phyloP scores from a whole-genome alignment of 2,329 filamentous ascomycete genomes.

The Cercospora beticola region DNA sequence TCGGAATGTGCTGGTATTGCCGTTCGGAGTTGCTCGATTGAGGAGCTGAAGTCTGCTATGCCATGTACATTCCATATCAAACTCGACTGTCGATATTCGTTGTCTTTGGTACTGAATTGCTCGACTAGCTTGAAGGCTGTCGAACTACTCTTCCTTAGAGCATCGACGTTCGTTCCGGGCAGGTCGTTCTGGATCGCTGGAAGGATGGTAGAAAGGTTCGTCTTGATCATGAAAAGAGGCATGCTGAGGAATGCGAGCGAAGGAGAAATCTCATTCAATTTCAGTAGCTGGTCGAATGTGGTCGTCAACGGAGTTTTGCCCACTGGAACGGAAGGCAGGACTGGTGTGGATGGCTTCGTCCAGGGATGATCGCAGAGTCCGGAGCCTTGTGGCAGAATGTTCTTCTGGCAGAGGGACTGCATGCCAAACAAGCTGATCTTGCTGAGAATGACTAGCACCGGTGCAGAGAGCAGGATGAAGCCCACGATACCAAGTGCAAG shows the following conservation, averaged over 20 bases:
- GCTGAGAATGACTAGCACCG: background rate
- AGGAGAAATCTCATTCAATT: constrained; percentile 10
- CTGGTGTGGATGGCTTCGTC: background rate
- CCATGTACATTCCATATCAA: constrained; percentile 3
- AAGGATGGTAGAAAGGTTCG: constrained; percentile 11
- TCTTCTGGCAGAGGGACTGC: background rate
- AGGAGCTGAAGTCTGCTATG: constrained; percentile 1
- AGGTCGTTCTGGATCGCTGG: constrained; percentile 1
- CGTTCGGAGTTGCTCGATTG: background rate
- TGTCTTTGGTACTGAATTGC: constrained; percentile 10
- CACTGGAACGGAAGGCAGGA: background rate
- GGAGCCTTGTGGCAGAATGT: background rate
- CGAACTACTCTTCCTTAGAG: background rate
- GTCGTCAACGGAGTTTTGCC: constrained; percentile 12
- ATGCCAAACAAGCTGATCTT: constrained; percentile 1
- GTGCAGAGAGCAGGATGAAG: background rate
- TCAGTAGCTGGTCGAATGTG: constrained; percentile 3
- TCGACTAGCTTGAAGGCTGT: constrained; percentile 9
- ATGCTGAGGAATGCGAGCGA: constrained; percentile 17
- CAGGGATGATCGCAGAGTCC: constrained; percentile 7
- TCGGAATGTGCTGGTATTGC: background rate
- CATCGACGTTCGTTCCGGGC: background rate
- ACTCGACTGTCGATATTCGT: constrained; percentile 2
- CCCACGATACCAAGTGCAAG: background rate
- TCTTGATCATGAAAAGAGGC: constrained; percentile 11